Conservation (phyloP, 176 grass and related monocot species). For the Tuctoria greenei region DNA sequence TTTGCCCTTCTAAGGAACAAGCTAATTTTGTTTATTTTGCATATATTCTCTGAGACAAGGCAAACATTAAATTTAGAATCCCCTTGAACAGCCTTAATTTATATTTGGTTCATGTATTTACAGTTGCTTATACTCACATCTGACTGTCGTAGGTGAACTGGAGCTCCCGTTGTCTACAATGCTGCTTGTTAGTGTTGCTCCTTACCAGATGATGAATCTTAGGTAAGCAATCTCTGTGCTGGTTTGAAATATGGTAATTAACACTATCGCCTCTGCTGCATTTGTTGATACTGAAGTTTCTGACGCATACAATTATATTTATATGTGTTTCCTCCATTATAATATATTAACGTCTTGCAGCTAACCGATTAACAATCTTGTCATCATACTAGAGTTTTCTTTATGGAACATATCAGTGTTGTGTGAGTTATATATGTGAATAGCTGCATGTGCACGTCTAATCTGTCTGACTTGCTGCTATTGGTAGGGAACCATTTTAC, state of each 20-base stretch:
- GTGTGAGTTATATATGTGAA: background rate
- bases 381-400: background rate
- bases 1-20: background rate
- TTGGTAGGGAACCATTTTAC: background rate
- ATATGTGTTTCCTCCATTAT: background rate
- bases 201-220: constrained; percentile 63
- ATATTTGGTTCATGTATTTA: constrained; percentile 22
- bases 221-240: constrained; percentile 46
- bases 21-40: background rate
- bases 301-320: background rate
- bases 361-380: background rate
- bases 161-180: constrained; percentile 78
- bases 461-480: background rate
- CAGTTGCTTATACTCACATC: constrained; percentile 7
- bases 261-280: background rate
- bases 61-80: background rate
- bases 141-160: constrained; percentile 58
- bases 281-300: background rate
- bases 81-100: background rate
- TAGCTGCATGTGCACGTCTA: background rate
- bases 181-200: constrained; percentile 71
- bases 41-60: background rate
- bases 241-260: background rate
- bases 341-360: background rate
- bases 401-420: background rate